Percentiles rank a stretch among this genome's conserved stretches.
phyloP scores from a whole-genome alignment of 2,329 filamentous ascomycete species.

The Colletotrichum sp. region DNA sequence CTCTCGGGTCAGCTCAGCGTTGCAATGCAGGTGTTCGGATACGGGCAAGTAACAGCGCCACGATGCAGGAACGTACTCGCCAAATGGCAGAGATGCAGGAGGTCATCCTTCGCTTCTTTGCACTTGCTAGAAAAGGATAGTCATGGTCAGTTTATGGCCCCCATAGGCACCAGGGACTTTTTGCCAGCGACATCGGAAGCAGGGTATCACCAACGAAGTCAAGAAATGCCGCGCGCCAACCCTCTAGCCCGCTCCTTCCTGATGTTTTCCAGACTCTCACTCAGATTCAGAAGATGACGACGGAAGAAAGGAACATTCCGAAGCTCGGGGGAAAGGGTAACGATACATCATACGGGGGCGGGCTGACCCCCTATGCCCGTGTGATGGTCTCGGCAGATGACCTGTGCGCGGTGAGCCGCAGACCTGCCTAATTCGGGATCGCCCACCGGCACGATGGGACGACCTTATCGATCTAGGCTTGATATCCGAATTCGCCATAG shows the following conservation, averaged over 20 bases:
- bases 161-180: background rate
- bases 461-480: background rate
- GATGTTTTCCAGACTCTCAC: background rate
- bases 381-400: conserved; percentile 13
- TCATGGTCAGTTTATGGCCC: background rate
- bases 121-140: background rate
- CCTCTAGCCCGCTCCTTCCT: background rate
- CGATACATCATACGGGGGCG: background rate
- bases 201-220: background rate
- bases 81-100: conserved; percentile 1
- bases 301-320: background rate
- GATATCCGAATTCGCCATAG: background rate
- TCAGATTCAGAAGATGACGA: background rate
- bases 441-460: conserved; percentile 4
- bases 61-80: background rate
- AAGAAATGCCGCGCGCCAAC: background rate
- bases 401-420: background rate
- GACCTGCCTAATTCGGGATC: conserved; percentile 16
- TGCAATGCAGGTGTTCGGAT: background rate
- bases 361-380: background rate
- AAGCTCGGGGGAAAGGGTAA: background rate
- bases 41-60: background rate
- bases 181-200: background rate
- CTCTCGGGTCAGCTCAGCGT: background rate
- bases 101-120: background rate